phyloP scores from a whole-genome alignment of 2,329 filamentous ascomycete species.

The Fusarium sulawesiense region DNA sequence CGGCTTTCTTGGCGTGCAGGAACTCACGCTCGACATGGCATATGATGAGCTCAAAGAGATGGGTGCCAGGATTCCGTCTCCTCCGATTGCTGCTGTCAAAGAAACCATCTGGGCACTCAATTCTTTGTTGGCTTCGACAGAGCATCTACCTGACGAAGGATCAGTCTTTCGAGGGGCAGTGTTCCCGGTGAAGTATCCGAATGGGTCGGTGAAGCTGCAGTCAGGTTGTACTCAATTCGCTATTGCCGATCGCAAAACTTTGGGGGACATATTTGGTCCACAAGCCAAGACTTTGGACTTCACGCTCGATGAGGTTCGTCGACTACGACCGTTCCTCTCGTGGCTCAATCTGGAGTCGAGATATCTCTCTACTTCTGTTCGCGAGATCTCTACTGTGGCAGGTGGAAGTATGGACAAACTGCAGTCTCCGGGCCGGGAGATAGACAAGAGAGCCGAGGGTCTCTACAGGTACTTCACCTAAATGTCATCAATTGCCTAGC shows the following conservation, averaged over 20 bases:
- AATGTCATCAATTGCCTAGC: background rate
- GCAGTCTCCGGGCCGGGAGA: constrained; percentile 39
- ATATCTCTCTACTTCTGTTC: constrained; percentile 50
- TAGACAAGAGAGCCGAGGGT: constrained; percentile 48
- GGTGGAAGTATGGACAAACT: constrained; percentile 32
- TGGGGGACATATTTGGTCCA: constrained; percentile 44
- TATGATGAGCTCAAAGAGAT: constrained; percentile 47
- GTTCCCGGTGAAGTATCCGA: constrained; percentile 43
- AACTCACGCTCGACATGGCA: constrained; percentile 48
- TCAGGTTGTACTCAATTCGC: constrained; percentile 45
- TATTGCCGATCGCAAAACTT: constrained; percentile 49
- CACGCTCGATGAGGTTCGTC: constrained; percentile 47
- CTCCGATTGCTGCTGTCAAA: constrained; percentile 44
- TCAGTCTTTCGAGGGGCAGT: constrained; percentile 24
- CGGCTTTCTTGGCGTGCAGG: constrained; percentile 44
- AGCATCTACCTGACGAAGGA: background rate
- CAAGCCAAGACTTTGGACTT: constrained; percentile 53
- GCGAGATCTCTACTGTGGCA: constrained; percentile 49
- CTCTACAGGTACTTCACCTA: constrained; percentile 47
- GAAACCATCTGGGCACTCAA: constrained; percentile 50
- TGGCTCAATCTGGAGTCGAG: constrained; percentile 50
- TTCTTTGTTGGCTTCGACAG: constrained; percentile 42
- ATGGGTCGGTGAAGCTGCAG: constrained; percentile 24
- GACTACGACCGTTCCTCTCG: constrained; percentile 47
- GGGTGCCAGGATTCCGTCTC: background rate